Evolutionary conservation across 495 filamentous ascomycete species (phyloP).

Genomic region (Penicillium bialowiezense): DNA sequence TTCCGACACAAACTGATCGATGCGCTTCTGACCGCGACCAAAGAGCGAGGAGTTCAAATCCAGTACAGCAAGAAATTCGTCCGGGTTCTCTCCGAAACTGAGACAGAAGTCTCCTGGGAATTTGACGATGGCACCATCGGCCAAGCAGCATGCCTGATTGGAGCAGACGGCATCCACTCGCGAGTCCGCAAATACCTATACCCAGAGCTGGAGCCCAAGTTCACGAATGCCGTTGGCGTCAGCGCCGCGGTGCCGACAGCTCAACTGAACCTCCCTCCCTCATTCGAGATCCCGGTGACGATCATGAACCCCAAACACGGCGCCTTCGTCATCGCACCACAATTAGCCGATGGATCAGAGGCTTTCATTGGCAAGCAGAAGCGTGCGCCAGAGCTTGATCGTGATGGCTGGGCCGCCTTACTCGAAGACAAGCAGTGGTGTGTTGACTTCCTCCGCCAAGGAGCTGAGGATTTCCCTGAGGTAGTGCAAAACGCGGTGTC

Average conservation of each 20-base stretch:
- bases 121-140: constrained; percentile 37
- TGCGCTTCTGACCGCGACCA: constrained; percentile 27
- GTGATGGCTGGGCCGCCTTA: constrained; percentile 34
- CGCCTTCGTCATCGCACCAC: constrained; percentile 47
- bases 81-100: constrained; percentile 31
- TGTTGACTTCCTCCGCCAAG: constrained; percentile 27
- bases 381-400: constrained; percentile 25
- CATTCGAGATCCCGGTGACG: constrained; percentile 40
- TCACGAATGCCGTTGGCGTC: constrained; percentile 27
- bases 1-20: constrained; percentile 45
- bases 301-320: constrained; percentile 38
- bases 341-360: constrained; percentile 42
- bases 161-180: constrained; percentile 51
- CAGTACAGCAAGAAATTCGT: constrained; percentile 42
- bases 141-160: constrained; percentile 36
- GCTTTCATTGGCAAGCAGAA: constrained; percentile 42
- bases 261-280: constrained; percentile 17
- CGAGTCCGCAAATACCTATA: constrained; percentile 38
- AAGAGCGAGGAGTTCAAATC: constrained; percentile 35
- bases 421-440: constrained; percentile 33
- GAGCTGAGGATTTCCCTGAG: constrained; percentile 29
- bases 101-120: constrained; percentile 34
- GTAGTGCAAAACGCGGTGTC: constrained; percentile 35
- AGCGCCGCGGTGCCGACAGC: constrained; percentile 25
- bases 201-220: constrained; percentile 26